These are phyloP conservation scores for Cordyceps farinosa DNA, from an alignment of 2,329 filamentous ascomycete genomes.

Conservation along the genomic window DNA sequence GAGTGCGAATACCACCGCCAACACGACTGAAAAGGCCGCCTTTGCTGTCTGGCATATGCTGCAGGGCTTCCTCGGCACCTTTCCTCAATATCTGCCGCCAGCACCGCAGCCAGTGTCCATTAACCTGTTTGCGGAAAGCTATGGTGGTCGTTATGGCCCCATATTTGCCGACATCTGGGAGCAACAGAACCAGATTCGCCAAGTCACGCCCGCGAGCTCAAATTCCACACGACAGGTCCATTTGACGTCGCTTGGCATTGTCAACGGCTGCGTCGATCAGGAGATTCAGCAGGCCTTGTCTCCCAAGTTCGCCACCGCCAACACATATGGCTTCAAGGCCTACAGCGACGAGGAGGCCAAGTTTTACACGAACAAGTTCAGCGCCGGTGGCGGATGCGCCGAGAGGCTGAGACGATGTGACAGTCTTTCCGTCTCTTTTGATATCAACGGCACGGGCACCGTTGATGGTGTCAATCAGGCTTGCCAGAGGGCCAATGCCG, in stretches of 20 bases:
- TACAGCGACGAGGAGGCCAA: slow-evolving; percentile 50
- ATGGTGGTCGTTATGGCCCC: slow-evolving; percentile 68
- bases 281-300: slow-evolving; percentile 57
- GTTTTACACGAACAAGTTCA: slow-evolving; percentile 39
- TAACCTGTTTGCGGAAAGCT: slow-evolving; percentile 66
- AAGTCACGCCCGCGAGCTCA: slow-evolving; percentile 45
- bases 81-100: slow-evolving; percentile 55
- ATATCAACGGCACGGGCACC: slow-evolving; percentile 41
- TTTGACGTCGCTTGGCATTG: slow-evolving; percentile 62
- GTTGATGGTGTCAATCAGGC: slow-evolving; percentile 37
- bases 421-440: slow-evolving; percentile 35
- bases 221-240: slow-evolving; percentile 56
- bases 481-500: slow-evolving; percentile 49
- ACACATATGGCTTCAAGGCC: slow-evolving; percentile 61
- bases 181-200: slow-evolving; percentile 56
- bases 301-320: slow-evolving; percentile 56
- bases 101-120: slow-evolving; percentile 50
- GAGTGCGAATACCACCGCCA: slow-evolving; percentile 45
- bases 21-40: slow-evolving; percentile 55
- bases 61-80: slow-evolving; percentile 56
- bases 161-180: slow-evolving; percentile 58
- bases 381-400: slow-evolving; percentile 44
- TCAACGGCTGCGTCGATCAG: slow-evolving; percentile 68
- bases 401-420: slow-evolving; percentile 52
- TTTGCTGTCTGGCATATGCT: slow-evolving; percentile 62